Conservation (phyloP, 805 yeast species). For the Metschnikowia corniflorae region DNA sequence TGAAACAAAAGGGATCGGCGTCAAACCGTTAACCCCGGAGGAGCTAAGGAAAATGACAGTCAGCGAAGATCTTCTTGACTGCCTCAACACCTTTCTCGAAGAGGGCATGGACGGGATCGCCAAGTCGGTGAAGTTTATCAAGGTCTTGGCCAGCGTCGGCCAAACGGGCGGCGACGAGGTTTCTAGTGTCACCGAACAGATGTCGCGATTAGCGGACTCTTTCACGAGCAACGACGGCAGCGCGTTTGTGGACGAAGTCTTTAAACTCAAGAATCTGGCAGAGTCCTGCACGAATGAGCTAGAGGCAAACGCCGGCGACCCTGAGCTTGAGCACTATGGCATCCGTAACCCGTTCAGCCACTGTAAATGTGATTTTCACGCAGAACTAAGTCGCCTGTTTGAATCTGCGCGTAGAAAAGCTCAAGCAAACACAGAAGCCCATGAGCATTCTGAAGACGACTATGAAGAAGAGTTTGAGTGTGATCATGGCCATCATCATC, state of each 20-base stretch:
- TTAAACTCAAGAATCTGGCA: slow-evolving; percentile 39
- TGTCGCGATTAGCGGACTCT: slow-evolving; percentile 63
- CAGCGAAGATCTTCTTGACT: slow-evolving; percentile 6
- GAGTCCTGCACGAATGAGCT: not conserved
- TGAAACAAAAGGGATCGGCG: slow-evolving; percentile 6
- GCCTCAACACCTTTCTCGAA: slow-evolving; percentile 7
- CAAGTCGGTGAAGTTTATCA: slow-evolving; percentile 11
- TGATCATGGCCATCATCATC: slow-evolving; percentile 6
- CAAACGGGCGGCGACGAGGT: slow-evolving; percentile 1
- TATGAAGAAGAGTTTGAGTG: slow-evolving; percentile 13
- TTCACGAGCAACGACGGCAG: slow-evolving; percentile 73
- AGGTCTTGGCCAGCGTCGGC: slow-evolving; percentile 5
- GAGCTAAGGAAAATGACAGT: slow-evolving; percentile 6
- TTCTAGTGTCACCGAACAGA: slow-evolving; percentile 8
- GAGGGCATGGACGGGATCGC: slow-evolving; percentile 12
- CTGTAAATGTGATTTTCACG: slow-evolving; percentile 10
- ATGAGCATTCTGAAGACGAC: slow-evolving; percentile 33
- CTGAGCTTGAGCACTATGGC: slow-evolving; percentile 12
- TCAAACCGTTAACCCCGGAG: slow-evolving; percentile 1
- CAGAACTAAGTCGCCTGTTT: slow-evolving; percentile 26
- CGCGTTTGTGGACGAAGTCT: slow-evolving; percentile 76
- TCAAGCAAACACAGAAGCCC: slow-evolving; percentile 27
- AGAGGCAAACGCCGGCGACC: slow-evolving; percentile 5
- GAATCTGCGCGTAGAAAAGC: slow-evolving; percentile 29
- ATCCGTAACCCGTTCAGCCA: slow-evolving; percentile 10